Evolutionary conservation across 805 yeast genomes (phyloP).

Genomic region (Wickerhamiella lipophila): DNA sequence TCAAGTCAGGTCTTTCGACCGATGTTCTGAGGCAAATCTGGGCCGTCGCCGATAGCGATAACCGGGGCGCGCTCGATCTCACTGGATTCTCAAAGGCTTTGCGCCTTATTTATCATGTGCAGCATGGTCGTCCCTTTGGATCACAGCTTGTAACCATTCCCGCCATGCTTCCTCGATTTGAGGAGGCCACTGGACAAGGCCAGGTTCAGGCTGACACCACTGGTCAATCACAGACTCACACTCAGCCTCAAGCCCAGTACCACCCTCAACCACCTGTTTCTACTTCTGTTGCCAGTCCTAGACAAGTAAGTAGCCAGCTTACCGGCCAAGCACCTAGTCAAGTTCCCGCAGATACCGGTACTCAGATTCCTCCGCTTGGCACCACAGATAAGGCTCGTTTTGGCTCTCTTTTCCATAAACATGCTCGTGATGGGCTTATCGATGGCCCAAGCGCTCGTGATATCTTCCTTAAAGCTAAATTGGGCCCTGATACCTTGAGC

Average conservation of each 20-base stretch:
- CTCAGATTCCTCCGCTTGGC: constrained; percentile 27
- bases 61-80: constrained; percentile 71
- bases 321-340: neutral
- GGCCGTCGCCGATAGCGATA: constrained; percentile 85
- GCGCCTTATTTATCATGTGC: constrained; percentile 81
- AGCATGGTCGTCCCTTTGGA: constrained; percentile 51
- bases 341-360: constrained; percentile 8
- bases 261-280: neutral
- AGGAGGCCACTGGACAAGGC: constrained; percentile 9
- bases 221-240: neutral
- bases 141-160: constrained; percentile 39
- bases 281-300: neutral
- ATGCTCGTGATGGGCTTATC: constrained; percentile 46
- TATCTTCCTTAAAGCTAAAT: constrained; percentile 77
- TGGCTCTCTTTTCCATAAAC: constrained; percentile 47
- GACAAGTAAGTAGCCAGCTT: neutral
- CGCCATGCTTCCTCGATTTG: constrained; percentile 55
- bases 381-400: constrained; percentile 29
- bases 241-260: neutral
- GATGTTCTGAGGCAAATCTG: constrained; percentile 76
- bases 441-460: constrained; percentile 71
- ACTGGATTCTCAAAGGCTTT: constrained; percentile 73
- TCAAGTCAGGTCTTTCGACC: constrained; percentile 73
- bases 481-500: constrained; percentile 66
- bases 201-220: neutral